Base-by-base conservation (phyloP, 208 protist species). In the Acanthamoeba castellanii region DNA sequence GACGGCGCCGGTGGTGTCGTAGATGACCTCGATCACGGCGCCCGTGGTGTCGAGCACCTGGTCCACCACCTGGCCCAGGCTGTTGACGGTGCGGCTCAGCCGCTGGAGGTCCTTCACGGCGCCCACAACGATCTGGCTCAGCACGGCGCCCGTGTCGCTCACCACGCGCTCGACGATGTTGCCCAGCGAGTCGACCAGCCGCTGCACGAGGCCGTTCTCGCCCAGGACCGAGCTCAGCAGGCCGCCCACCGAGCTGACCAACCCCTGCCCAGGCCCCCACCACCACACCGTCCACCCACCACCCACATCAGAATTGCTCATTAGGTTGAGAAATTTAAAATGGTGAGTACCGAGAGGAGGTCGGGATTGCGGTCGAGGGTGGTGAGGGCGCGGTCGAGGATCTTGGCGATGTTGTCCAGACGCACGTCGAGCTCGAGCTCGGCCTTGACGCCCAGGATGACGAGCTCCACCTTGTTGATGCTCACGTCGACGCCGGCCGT, bases 351-450 rank as follows among this genome's bases (percentile, higher is more conserved):
- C 47, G 78, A 61, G 9, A 87, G 78, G 16, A 87, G 18, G 78
- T 52, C 37, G 47, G 78, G 78, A 47, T 87, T 87, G 37, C 37
- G 78, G 32, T 87, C 78, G 45, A 87, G 18, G 27, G 47, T 87
- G 50, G 37, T 61, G 47, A 87, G 32, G 22, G 50, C 78, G 3
- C 78, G 11, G 30, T 87, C 50, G 47, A 87, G 78, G 25, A 87
- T 87, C 9, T 37, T 27, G 37, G 22, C 78, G 5, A 87, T 27
- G 78, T 87, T 87, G 25, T 25, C 50, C 3, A 87, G 78, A 11
- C 78, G 78, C 50, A 61, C 78, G 50, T 61, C 47, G n/a, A 87
- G 78, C 78, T 87, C 47, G 13, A 87, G 78, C 78, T 87, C 78
- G 11, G 50, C 78, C 50, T 87, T 61, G n/a, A 87, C 47, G 78